These are phyloP conservation scores for Leccinum subtestaceum DNA, from an alignment of 768 basidiomycete species.

Conservation along the genomic window DNA sequence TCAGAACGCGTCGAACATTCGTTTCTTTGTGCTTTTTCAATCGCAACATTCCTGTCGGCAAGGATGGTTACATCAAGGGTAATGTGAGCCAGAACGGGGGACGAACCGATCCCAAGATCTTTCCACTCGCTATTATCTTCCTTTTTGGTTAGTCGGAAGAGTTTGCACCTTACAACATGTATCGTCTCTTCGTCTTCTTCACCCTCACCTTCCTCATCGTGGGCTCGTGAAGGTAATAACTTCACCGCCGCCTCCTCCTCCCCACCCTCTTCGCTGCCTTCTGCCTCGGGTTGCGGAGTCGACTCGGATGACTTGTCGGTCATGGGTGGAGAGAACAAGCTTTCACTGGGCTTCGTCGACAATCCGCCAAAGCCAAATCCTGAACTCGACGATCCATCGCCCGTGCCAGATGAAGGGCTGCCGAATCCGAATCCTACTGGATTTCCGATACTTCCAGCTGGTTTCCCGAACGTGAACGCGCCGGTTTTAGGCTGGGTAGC, in stretches of 20 bases:
- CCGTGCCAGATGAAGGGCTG: conserved; percentile 16
- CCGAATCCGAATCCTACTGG: conserved; percentile 60
- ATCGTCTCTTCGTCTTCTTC: conserved; percentile 77
- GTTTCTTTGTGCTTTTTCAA: conserved; percentile 73
- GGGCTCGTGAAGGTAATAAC: conserved; percentile 30
- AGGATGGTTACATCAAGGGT: not conserved
- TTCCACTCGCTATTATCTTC: conserved; percentile 53
- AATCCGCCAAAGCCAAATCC: conserved; percentile 27
- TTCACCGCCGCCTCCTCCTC: conserved; percentile 28
- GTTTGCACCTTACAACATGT: conserved; percentile 57
- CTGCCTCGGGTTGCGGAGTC: conserved; percentile 28
- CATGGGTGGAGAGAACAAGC: conserved; percentile 25
- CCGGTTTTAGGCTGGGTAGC: conserved; percentile 25
- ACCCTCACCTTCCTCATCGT: conserved; percentile 74
- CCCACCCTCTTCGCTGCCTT: conserved; percentile 25
- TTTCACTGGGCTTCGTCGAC: conserved; percentile 22
- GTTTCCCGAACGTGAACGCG: conserved; percentile 30
- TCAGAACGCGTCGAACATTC: conserved; percentile 54
- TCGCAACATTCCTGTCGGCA: conserved; percentile 54
- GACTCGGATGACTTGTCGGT: conserved; percentile 31
- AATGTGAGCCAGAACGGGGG: not conserved
- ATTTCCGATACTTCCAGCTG: conserved; percentile 54
- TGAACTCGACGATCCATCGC: conserved; percentile 16
- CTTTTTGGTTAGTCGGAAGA: conserved; percentile 55
- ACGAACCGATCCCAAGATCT: conserved; percentile 66